phyloP scores from a whole-genome alignment of 768 basidiomycete genomes.

The Hortiboletus campestris region DNA sequence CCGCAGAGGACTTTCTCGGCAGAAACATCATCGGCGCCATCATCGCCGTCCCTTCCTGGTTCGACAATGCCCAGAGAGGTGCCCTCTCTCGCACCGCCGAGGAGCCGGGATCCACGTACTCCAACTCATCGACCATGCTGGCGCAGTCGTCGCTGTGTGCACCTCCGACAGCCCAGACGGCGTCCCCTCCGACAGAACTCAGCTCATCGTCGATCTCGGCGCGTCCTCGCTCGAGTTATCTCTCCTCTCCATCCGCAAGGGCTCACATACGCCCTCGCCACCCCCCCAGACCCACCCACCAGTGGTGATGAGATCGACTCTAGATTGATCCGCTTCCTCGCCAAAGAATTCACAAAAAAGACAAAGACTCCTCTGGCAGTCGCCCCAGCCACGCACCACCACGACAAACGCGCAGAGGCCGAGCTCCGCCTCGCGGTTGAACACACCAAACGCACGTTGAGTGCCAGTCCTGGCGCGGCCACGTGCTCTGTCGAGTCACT shows the following conservation, averaged over 20 bases:
- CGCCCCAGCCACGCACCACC: slow-evolving; percentile 52
- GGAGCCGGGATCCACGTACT: slow-evolving; percentile 82
- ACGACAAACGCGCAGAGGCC: slow-evolving; percentile 85
- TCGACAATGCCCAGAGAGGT: slow-evolving; percentile 61
- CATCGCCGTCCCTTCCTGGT: slow-evolving; percentile 77
- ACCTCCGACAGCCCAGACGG: slow-evolving; percentile 46
- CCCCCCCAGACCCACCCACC: slow-evolving; percentile 42
- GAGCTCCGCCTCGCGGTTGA: slow-evolving; percentile 91
- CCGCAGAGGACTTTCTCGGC: slow-evolving; percentile 90
- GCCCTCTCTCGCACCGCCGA: slow-evolving; percentile 73
- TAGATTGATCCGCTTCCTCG: slow-evolving; percentile 85
- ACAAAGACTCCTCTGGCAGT: slow-evolving; percentile 73
- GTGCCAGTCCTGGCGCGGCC: slow-evolving; percentile 82
- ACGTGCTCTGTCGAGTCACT: slow-evolving; percentile 92
- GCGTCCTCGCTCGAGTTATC: slow-evolving; percentile 67
- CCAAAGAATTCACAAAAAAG: slow-evolving; percentile 96
- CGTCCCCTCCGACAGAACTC: slow-evolving; percentile 62
- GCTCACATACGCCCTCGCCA: slow-evolving; percentile 65
- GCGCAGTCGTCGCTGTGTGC: slow-evolving; percentile 58
- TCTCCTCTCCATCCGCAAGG: slow-evolving; percentile 70
- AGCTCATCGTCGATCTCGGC: slow-evolving; percentile 81
- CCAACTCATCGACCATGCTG: slow-evolving; percentile 86
- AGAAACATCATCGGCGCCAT: slow-evolving; percentile 77
- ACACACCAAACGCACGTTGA: slow-evolving; percentile 90
- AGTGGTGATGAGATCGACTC: slow-evolving; percentile 77